Conservation (phyloP, 495 filamentous ascomycete species). For the Pseudevernia furfuracea region DNA sequence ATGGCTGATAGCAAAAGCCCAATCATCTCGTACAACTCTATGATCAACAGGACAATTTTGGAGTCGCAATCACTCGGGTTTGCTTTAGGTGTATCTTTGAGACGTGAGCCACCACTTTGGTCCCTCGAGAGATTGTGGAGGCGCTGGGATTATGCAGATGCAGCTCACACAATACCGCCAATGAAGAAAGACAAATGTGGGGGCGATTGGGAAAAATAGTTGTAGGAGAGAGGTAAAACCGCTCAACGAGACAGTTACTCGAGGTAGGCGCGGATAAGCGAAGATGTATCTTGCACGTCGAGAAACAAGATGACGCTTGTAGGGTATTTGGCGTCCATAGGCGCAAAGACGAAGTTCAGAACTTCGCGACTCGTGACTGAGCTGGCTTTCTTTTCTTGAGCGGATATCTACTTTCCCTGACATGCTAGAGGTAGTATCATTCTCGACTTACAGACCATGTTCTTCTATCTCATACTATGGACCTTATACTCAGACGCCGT, state of each 20-base stretch:
- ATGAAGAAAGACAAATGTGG: neutral
- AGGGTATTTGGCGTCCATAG: neutral
- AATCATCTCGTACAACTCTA: too few species aligned
- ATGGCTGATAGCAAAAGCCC: too few species aligned
- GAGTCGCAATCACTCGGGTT: too few species aligned
- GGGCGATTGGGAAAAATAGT: neutral
- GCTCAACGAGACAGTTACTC: neutral
- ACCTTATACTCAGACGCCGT: neutral
- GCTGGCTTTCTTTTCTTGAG: neutral
- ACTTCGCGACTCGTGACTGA: neutral
- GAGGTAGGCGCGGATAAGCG: conserved; percentile 1
- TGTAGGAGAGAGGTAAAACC: neutral
- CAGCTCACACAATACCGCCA: neutral
- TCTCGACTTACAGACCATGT: neutral
- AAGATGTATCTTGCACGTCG: neutral
- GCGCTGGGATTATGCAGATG: neutral
- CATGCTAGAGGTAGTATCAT: neutral
- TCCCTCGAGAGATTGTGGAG: neutral
- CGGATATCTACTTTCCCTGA: neutral
- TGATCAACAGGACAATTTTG: too few species aligned
- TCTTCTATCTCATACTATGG: neutral
- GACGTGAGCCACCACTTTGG: neutral
- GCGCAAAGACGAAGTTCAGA: neutral
- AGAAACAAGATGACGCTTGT: neutral
- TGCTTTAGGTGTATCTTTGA: too few species aligned